phyloP scores from a whole-genome alignment of 2,329 filamentous ascomycete species.

The Macrophomina tecta region DNA sequence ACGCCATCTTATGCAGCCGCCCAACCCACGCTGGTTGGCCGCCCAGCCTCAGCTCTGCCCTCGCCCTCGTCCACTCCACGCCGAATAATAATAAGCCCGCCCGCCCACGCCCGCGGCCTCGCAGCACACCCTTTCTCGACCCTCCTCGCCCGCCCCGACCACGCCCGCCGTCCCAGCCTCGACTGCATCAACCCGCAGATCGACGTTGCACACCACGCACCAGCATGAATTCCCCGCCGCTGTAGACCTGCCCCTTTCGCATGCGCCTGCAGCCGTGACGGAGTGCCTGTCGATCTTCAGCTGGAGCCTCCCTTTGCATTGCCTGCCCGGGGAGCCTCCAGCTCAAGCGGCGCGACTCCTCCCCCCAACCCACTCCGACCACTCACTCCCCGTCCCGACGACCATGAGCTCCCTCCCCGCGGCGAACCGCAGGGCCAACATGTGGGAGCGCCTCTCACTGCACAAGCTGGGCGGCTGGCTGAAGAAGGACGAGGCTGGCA shows the following conservation, averaged over 20 bases:
- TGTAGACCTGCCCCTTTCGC: constrained; percentile 19
- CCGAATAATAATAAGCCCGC: constrained; percentile 15
- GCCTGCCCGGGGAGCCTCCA: constrained; percentile 7
- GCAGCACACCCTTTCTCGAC: too few relatives aligned
- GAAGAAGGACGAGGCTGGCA: constrained; percentile 45
- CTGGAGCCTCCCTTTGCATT: constrained; percentile 22
- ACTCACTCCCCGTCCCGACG: neutral
- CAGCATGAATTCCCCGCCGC: constrained; percentile 22
- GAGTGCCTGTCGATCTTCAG: constrained; percentile 24
- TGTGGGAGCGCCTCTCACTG: constrained; percentile 46
- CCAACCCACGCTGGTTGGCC: neutral
- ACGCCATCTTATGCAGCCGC: neutral
- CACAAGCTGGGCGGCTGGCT: constrained; percentile 50
- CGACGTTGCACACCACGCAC: constrained; percentile 9
- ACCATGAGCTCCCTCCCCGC: constrained; percentile 15
- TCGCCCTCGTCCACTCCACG: neutral
- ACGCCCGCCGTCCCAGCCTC: constrained; percentile 3
- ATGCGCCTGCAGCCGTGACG: constrained; percentile 1
- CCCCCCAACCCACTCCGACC: neutral
- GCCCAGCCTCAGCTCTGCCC: constrained; percentile 4
- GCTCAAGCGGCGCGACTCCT: neutral
- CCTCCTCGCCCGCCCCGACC: neutral
- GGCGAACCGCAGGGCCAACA: constrained; percentile 31
- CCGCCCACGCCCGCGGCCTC: neutral
- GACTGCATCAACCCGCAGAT: constrained; percentile 18